Evolutionary conservation across 352 stramenopile species (phyloP), one percentile per base, ranked within the genome.

Genomic region (Stramenopiles sp.): DNA sequence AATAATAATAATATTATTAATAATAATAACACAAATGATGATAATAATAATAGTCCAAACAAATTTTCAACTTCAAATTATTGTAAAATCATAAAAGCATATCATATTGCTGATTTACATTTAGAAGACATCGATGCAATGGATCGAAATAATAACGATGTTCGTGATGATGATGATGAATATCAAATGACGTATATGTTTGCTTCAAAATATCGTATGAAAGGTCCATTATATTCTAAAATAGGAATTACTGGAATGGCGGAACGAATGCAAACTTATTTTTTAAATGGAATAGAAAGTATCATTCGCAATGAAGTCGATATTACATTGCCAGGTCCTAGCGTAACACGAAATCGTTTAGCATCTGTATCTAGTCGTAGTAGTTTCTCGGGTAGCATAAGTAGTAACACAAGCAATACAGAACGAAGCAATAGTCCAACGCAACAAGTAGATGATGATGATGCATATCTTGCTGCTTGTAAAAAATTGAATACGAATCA

Each of bases 121-220:
- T 4, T 53, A 53, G 38, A 53, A 53, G 38, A 53, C 13, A 4
- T 53, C 13, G 38, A 53, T 13, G 13, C 4, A 13, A 53, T 53
- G 38, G 38, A 53, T 53, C 4, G 4, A 53, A 53, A 53, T 53
- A 13, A 13, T 53, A 13, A 13, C 4, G 4, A 53, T 53, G 38
- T 13, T 13, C 4, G 38, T 53, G 38, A 13, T 13, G 4, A 53
- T 53, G 38, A 53, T 13, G 38, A 13, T 53, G 4, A 4, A 53
- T 4, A 53, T 13, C 65, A 76, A 76, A 20, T 7, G 4, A 76
- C 30, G 30, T 76, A 76, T 33, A 13, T 20, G 4, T 76, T 76
- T 76, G 13, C 31, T 13, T 76, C 65, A 76, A 76, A 76, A 33
- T 76, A 13, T 33, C 65, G 65, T 76, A 33, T 76, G 65, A 4